These are phyloP conservation scores for Setomelanomma holmii DNA, from an alignment of 2,329 filamentous ascomycete species.

Conservation along the genomic window DNA sequence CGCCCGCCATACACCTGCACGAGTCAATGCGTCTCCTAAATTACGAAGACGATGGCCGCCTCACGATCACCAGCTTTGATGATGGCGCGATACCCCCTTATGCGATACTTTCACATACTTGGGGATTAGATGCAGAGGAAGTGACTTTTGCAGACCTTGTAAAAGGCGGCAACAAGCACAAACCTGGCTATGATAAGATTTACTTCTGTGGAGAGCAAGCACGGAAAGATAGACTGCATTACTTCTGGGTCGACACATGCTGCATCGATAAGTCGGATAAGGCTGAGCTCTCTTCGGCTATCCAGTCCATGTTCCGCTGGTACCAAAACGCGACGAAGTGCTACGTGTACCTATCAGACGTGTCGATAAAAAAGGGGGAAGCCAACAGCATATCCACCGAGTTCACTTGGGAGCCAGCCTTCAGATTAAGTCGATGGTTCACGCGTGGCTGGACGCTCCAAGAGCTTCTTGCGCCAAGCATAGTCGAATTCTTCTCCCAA, in stretches of 20 bases:
- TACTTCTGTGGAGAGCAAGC: slow-evolving; percentile 8
- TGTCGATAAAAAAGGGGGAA: background rate
- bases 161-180: background rate
- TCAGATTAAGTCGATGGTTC: no score
- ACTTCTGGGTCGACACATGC: no score
- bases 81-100: slow-evolving; percentile 2
- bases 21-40: background rate
- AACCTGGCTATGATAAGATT: slow-evolving; percentile 11
- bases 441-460: no score
- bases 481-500: slow-evolving; percentile 1
- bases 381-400: background rate
- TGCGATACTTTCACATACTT: no score
- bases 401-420: background rate
- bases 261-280: slow-evolving; percentile 7
- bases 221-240: background rate
- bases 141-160: no score
- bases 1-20: background rate
- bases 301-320: slow-evolving; percentile 14
- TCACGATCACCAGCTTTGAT: background rate
- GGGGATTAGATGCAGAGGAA: no score
- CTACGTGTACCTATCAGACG: no score
- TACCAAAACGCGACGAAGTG: no score
- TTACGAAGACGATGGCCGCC: background rate
- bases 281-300: slow-evolving; percentile 1
- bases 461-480: slow-evolving; percentile 5